Conservation (phyloP, 1,284 basidiomycete genomes). For the Coniferiporia sulphurascens region DNA sequence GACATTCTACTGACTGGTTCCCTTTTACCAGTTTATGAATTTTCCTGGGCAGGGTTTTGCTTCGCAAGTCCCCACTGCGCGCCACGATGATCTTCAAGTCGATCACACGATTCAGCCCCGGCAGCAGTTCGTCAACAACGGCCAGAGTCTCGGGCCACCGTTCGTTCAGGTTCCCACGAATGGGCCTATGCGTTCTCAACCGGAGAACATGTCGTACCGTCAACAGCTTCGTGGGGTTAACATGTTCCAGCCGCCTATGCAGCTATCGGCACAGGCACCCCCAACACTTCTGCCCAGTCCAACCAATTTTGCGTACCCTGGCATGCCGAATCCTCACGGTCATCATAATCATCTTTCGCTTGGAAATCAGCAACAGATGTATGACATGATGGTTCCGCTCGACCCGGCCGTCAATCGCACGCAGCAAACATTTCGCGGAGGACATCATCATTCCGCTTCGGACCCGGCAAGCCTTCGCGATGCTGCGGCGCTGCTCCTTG, state of each 20-base stretch:
- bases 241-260: conserved; percentile 32
- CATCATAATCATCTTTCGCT: conserved; percentile 44
- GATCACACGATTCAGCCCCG: conserved; percentile 57
- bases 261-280: conserved; percentile 53
- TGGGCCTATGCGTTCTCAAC: conserved; percentile 31
- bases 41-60: conserved; percentile 26
- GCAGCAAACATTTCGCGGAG: conserved; percentile 63
- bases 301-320: conserved; percentile 49
- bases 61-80: conserved; percentile 27
- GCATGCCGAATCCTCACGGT: conserved; percentile 42
- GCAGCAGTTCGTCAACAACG: conserved; percentile 24
- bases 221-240: conserved; percentile 32
- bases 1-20: not conserved
- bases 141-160: conserved; percentile 11
- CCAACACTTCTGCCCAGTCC: conserved; percentile 39
- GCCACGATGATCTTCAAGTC: conserved; percentile 49
- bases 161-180: conserved; percentile 30
- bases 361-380: conserved; percentile 66
- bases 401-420: conserved; percentile 65
- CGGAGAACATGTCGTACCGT: conserved; percentile 52
- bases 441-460: conserved; percentile 69
- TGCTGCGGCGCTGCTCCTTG: conserved; percentile 56
- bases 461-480: conserved; percentile 71
- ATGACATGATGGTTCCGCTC: conserved; percentile 67
- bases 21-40: not conserved